Evolutionary conservation across 1,284 basidiomycete species (phyloP), one percentile per base, ranked within the genome.

Genomic region (Sporisorium exsertum): DNA sequence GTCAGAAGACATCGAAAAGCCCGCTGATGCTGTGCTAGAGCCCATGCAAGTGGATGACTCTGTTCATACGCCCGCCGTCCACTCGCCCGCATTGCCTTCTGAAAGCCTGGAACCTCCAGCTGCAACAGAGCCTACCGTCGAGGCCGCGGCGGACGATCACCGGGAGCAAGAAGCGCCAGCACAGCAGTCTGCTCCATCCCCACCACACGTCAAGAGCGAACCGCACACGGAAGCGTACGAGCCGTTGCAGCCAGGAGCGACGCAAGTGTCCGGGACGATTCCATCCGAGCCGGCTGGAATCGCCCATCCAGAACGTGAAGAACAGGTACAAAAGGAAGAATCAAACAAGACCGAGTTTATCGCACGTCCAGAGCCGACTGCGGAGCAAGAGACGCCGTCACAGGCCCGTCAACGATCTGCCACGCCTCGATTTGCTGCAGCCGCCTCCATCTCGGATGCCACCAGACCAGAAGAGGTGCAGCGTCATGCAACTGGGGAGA

Each of bases 41-140:
- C 54, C 68, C 9, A 73, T 73, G 71, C 61, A 73, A 32, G 46
- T 68, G 0, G 71, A 73, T 43, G 61, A 64, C 33, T 49, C 54
- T 16, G 51, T 73, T 10, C 65, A 73, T 40, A 69, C 71, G n/a
- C 65, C 71, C 5, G 40, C 54, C 7, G 51, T 73, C 15, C 65
- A 69, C 32, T 65, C 71, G n/a, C 65, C 71, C 7, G 57, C 62
- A 6, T 42, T 59, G 26, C 71, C 64, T 3, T 64, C 53, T 4
- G 65, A 69, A 5, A 59, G 40, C 20, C 59, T 27, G n/a, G 53
- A 59, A 52, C 40, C 29, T 33, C 37, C 49, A 42, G 46, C 22
- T 13, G 15, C 54, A 16, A 46, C 26, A 5, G 55, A 53, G 18
- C 9, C 45, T 6, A 16, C 35, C 3, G 8, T 12, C 12, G 67